Evolutionary conservation across 805 yeast genomes (phyloP).

Genomic region (Debaryomyces prosopidis): DNA sequence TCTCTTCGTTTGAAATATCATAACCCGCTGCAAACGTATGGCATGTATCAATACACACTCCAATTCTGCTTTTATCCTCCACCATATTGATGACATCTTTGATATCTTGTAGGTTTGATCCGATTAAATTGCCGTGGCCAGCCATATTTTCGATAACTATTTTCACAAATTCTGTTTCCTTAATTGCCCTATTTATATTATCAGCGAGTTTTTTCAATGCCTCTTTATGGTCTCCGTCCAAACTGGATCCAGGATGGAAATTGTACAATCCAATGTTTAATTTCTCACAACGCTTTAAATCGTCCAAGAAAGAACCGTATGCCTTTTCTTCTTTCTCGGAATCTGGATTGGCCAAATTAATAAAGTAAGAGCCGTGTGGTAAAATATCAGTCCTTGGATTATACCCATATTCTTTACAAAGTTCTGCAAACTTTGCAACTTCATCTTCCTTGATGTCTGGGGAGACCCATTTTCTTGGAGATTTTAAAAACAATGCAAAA

Average conservation of each 20-base stretch:
- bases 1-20: constrained; percentile 65
- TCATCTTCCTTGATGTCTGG: constrained; percentile 73
- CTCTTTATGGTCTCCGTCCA: constrained; percentile 62
- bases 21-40: constrained; percentile 97
- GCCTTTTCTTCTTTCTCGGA: constrained; percentile 74
- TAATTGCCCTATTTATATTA: constrained; percentile 76
- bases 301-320: constrained; percentile 78
- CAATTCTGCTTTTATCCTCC: constrained; percentile 82
- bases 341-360: constrained; percentile 91
- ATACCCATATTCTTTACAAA: constrained; percentile 64
- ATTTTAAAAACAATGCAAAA: constrained; percentile 87
- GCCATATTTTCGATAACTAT: constrained; percentile 97
- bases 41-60: constrained; percentile 95
- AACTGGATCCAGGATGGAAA: constrained; percentile 89
- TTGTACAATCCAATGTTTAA: constrained; percentile 84
- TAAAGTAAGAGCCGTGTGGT: constrained; percentile 95
- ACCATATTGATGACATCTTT: constrained; percentile 71
- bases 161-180: constrained; percentile 74
- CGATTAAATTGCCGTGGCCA: constrained; percentile 90
- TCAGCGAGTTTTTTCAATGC: constrained; percentile 72
- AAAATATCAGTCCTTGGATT: constrained; percentile 76
- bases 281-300: constrained; percentile 81
- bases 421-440: constrained; percentile 59
- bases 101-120: constrained; percentile 76
- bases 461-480: constrained; percentile 89